phyloP scores from a whole-genome alignment of 129 eudicot genomes.

The Tagetes erecta region DNA sequence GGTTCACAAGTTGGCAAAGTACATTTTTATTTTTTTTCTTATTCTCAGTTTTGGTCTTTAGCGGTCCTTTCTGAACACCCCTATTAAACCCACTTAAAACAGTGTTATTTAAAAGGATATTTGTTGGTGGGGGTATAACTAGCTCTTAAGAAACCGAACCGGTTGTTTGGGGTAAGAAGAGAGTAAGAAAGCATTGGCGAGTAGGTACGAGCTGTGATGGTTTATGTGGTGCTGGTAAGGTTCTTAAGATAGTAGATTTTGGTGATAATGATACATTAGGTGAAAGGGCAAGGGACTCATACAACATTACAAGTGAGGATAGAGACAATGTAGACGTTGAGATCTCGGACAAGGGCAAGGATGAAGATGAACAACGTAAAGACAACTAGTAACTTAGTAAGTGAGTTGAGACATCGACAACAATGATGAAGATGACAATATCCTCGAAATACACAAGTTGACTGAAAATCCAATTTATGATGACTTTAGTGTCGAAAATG shows the following conservation, averaged over 20 bases:
- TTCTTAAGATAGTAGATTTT: not conserved
- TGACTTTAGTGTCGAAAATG: not conserved
- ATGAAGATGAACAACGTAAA: not conserved
- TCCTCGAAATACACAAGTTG: not conserved
- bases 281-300: not conserved
- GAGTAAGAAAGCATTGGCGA: not conserved
- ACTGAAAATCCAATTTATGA: not conserved
- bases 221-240: not conserved
- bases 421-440: not conserved
- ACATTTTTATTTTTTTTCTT: no score
- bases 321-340: not conserved
- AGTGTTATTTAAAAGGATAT: no score
- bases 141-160: no score
- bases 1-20: no score
- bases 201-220: not conserved
- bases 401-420: not conserved
- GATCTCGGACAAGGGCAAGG: not conserved
- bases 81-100: no score
- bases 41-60: no score
- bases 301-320: not conserved
- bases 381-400: not conserved
- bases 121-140: not conserved
- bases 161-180: no score
- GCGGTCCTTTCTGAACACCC: no score
- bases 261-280: not conserved